A percentile compares a stretch with the other conserved stretches of the same genome.
These are phyloP conservation scores for Smallanthus sonchifolius DNA, from an alignment of 129 eudicot species.

Conservation along the genomic window DNA sequence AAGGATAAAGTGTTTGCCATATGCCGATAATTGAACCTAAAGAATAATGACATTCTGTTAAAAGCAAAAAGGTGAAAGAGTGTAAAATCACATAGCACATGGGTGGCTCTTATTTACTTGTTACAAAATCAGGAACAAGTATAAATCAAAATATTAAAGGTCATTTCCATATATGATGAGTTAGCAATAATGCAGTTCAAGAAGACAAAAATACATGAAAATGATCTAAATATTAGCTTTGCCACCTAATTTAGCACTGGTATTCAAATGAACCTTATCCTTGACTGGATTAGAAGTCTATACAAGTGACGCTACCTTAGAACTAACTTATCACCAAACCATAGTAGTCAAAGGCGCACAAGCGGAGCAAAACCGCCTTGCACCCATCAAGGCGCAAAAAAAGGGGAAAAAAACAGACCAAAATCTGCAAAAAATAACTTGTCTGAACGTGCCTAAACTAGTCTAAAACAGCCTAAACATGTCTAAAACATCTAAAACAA, in stretches of 20 bases:
- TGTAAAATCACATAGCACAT: conserved; percentile 3
- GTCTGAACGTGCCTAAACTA: too few relatives aligned
- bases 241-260: not conserved
- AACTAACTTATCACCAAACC: too few relatives aligned
- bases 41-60: not conserved
- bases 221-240: not conserved
- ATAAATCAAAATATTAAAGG: not conserved
- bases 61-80: not conserved
- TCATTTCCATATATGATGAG: not conserved
- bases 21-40: conserved; percentile 95
- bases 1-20: conserved; percentile 96
- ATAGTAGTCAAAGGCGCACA: too few relatives aligned
- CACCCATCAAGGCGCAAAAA: too few relatives aligned
- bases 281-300: not conserved
- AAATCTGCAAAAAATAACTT: too few relatives aligned
- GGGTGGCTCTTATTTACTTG: not conserved
- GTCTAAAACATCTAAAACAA: too few relatives aligned
- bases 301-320: not conserved
- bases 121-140: not conserved
- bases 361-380: too few relatives aligned
- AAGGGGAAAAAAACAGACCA: too few relatives aligned
- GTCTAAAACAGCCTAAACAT: too few relatives aligned
- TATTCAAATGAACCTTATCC: not conserved
- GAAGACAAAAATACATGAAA: not conserved
- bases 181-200: not conserved